Evolutionary conservation across 352 stramenopile genomes (phyloP), one percentile per base, ranked within the genome.

Genomic region (Pythium oligandrum): DNA sequence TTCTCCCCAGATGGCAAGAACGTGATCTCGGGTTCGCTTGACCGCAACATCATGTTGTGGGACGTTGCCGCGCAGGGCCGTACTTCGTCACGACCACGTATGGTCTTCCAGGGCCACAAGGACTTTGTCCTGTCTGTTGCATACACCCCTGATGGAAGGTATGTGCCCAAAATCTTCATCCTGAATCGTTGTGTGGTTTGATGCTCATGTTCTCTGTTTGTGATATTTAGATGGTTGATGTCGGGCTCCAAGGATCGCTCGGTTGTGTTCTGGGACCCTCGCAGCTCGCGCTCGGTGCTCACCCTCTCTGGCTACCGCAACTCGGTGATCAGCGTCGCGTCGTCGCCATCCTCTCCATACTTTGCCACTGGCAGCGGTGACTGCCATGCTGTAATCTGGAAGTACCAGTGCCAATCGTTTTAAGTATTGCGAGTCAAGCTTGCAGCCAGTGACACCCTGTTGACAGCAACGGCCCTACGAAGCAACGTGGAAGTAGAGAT

Each of bases 41-140:
- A 94, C 64, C 71, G 78, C 53, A 91, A 88, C 63, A 90, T 94
- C 48, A 94, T 92, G 83, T 59, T 94, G 26, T 94, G 83, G 83
- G 83, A 92, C 49, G 82, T 92, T 35, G 83, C 73, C 48, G 81
- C 79, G 1, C 81, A 89, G 52, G 83, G 81, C 45, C 81, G 79
- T 49, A 89, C 83, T 26, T 89, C 83, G 8, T 90, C 81, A 48
- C 75, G 79, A 33, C 83, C 83, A 6, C 83, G 83, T n/a, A 90
- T 91, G 78, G 64, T 94, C 32, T 94, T 92, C 71, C 79, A 91
- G 63, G 83, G 81, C 30, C 83, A 94, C 72, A 92, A 92, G 50
- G 83, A 92, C 65, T 92, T 92, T 63, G 83, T 94, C 17, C 59
- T 94, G 11, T 92, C 81, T 10, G 83, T 92, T 11, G 83, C 81